phyloP scores from a whole-genome alignment of 2,329 filamentous ascomycete genomes.

The Cercospora citrullina region DNA sequence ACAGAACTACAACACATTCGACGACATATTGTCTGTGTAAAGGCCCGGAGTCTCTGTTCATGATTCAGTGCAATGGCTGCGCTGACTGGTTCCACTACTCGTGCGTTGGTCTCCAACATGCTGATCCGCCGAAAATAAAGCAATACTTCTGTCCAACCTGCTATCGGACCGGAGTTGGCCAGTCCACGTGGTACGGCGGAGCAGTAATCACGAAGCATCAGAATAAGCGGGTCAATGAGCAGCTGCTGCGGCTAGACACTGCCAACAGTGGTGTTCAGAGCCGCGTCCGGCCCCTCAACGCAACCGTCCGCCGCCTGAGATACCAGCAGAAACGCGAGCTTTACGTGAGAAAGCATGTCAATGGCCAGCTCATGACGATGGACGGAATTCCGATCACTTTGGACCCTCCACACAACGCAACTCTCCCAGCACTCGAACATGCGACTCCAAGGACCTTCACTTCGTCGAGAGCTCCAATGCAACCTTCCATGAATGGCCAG shows the following conservation, averaged over 20 bases:
- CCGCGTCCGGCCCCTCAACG: neutral
- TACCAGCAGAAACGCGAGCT: constrained; percentile 8
- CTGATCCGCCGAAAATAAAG: constrained; percentile 70
- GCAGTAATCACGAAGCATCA: constrained; percentile 9
- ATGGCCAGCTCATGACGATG: neutral
- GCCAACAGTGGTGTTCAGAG: neutral
- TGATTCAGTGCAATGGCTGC: constrained; percentile 91
- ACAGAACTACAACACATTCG: neutral
- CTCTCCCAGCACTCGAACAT: neutral
- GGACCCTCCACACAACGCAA: constrained; percentile 5
- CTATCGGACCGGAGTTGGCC: neutral
- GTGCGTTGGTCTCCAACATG: constrained; percentile 76
- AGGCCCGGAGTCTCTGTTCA: constrained; percentile 88
- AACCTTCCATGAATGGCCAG: neutral
- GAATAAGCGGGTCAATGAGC: constrained; percentile 2
- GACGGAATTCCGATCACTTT: neutral
- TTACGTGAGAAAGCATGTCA: constrained; percentile 1
- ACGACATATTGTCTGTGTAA: constrained; percentile 50
- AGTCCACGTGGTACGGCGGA: constrained; percentile 3
- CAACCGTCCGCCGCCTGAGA: neutral
- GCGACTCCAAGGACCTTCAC: neutral
- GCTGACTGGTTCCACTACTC: constrained; percentile 95
- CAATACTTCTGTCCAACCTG: constrained; percentile 50
- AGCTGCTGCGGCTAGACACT: neutral
- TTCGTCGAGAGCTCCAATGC: neutral